phyloP scores from a whole-genome alignment of 2,329 filamentous ascomycete species.

The Venturia carpophila region DNA sequence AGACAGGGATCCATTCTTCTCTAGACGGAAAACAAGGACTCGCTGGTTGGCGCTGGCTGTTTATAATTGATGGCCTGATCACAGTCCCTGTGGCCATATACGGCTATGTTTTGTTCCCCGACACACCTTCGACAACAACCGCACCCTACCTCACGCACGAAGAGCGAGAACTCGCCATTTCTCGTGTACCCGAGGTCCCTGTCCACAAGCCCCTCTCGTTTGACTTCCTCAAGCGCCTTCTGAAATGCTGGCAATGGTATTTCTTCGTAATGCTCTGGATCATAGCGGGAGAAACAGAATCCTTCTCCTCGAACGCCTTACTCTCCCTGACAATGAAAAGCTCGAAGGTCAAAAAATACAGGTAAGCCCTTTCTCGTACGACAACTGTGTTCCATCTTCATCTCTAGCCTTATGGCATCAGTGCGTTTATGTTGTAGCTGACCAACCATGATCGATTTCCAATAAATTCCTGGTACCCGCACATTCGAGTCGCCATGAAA shows the following conservation, averaged over 20 bases:
- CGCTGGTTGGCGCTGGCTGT: conserved; percentile 46
- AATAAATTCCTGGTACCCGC: not conserved
- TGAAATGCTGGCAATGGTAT: conserved; percentile 57
- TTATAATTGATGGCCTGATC: conserved; percentile 45
- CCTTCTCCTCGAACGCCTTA: conserved; percentile 58
- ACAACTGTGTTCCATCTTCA: not conserved
- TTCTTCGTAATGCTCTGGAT: conserved; percentile 61
- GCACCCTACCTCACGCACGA: conserved; percentile 36
- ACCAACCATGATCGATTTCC: not conserved
- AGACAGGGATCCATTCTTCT: conserved; percentile 43
- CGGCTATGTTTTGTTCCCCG: conserved; percentile 42
- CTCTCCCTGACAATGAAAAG: conserved; percentile 44
- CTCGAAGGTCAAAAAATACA: conserved; percentile 38
- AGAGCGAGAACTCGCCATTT: conserved; percentile 38
- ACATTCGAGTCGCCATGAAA: not conserved
- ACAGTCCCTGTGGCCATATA: conserved; percentile 50
- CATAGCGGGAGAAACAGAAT: conserved; percentile 64
- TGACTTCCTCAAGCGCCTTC: conserved; percentile 47
- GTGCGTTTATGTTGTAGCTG: not conserved
- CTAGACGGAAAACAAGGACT: conserved; percentile 44
- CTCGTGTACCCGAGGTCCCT: conserved; percentile 37
- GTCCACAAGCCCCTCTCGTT: conserved; percentile 41
- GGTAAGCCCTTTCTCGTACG: not conserved
- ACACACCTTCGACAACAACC: conserved; percentile 36
- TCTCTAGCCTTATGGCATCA: not conserved